These are phyloP conservation scores for Colletotrichum simmondsii DNA, from an alignment of 2,329 filamentous ascomycete species.

Conservation along the genomic window DNA sequence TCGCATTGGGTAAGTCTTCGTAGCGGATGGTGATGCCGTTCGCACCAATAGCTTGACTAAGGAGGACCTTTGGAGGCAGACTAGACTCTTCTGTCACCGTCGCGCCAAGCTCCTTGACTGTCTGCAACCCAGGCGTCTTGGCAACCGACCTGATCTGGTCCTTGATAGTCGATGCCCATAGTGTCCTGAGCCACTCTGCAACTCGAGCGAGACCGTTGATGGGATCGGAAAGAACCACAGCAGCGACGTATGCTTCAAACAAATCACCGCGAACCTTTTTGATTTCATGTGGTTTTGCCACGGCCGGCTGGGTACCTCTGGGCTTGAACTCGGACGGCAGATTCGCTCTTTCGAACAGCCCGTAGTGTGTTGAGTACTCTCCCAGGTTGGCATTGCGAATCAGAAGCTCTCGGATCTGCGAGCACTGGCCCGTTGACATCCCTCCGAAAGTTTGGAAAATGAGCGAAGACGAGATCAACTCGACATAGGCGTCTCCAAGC, in stretches of 20 bases:
- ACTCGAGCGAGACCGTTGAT: constrained; percentile 69
- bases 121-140: constrained; percentile 22
- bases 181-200: constrained; percentile 76
- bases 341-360: constrained; percentile 72
- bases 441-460: constrained; percentile 78
- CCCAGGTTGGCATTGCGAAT: constrained; percentile 85
- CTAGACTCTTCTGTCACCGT: not conserved
- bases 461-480: constrained; percentile 79
- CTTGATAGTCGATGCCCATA: constrained; percentile 77
- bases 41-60: constrained; percentile 63
- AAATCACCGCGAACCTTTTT: constrained; percentile 86
- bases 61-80: constrained; percentile 56
- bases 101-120: constrained; percentile 35
- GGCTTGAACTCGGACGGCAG: constrained; percentile 61
- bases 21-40: constrained; percentile 72
- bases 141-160: constrained; percentile 56
- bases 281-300: constrained; percentile 57
- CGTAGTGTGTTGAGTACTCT: constrained; percentile 76
- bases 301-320: constrained; percentile 40
- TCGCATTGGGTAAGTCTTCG: constrained; percentile 59
- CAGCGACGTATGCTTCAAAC: constrained; percentile 91
- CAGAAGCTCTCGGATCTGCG: constrained; percentile 81
- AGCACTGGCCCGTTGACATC: constrained; percentile 74
- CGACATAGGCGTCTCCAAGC: constrained; percentile 87
- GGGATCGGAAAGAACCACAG: constrained; percentile 76